Percentiles rank a stretch among this genome's conserved stretches.
Evolutionary conservation across 345 rosid species (phyloP).

Genomic region (Rhizophora apiculata): DNA sequence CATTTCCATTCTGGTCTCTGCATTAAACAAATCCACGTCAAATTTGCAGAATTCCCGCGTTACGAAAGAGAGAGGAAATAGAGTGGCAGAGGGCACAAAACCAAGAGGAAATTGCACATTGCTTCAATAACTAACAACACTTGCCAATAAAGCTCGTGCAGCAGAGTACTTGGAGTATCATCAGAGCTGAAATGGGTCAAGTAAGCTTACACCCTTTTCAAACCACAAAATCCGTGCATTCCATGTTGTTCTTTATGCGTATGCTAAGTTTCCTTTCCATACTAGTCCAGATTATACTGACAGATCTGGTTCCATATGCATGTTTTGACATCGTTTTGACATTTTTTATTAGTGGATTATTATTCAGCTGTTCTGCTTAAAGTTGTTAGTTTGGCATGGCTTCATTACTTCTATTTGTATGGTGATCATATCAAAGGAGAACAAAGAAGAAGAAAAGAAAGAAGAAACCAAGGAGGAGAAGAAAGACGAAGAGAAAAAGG

Average conservation of each 20-base stretch:
- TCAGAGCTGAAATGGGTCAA: constrained; percentile 42
- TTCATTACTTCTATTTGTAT: not conserved
- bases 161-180: constrained; percentile 3
- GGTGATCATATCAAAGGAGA: constrained; percentile 10
- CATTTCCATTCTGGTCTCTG: constrained; percentile 14
- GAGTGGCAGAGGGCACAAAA: not conserved
- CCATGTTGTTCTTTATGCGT: not conserved
- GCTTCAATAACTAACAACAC: not conserved
- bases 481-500: constrained; percentile 19
- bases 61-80: constrained; percentile 10
- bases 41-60: constrained; percentile 19
- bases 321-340: too few species aligned
- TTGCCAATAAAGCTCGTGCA: not conserved
- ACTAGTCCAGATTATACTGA: not conserved
- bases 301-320: not conserved
- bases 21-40: constrained; percentile 34
- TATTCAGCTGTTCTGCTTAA: too few species aligned
- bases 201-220: constrained; percentile 23
- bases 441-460: constrained; percentile 17
- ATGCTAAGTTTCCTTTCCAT: not conserved
- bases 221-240: too few species aligned
- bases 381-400: too few species aligned
- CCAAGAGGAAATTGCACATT: not conserved
- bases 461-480: constrained; percentile 22
- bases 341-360: too few species aligned